Percentiles rank a stretch among this genome's conserved stretches.
Conservation (phyloP, 2,329 filamentous ascomycete genomes). For the Exutisphaerella laricina region DNA sequence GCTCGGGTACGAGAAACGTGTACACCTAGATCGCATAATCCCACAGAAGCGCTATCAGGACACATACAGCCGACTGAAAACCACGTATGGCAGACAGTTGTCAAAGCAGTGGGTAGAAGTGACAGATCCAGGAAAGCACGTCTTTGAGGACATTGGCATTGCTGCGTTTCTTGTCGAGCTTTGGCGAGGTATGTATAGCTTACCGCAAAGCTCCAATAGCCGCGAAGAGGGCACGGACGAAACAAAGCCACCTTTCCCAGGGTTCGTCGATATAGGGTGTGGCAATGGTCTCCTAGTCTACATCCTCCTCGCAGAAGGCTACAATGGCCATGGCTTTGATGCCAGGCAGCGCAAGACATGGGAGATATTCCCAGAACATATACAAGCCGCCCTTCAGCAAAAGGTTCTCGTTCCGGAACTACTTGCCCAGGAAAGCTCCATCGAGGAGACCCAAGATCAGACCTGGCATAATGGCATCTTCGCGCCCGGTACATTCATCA, state of each 20-base stretch:
- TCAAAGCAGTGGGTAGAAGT: constrained; percentile 76
- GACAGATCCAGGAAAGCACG: constrained; percentile 84
- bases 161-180: constrained; percentile 89
- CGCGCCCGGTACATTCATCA: constrained; percentile 69
- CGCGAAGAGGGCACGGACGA: not conserved
- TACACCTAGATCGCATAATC: constrained; percentile 76
- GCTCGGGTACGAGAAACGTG: constrained; percentile 69
- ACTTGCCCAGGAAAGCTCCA: constrained; percentile 23
- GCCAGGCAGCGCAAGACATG: constrained; percentile 81
- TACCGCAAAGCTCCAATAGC: not conserved
- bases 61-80: constrained; percentile 74
- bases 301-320: constrained; percentile 75
- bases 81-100: constrained; percentile 66
- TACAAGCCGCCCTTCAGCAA: constrained; percentile 51
- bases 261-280: constrained; percentile 94
- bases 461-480: constrained; percentile 59
- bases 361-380: constrained; percentile 57
- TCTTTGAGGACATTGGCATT: constrained; percentile 90
- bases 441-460: constrained; percentile 6
- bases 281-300: constrained; percentile 89
- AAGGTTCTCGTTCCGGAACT: constrained; percentile 55
- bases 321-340: constrained; percentile 84
- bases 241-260: constrained; percentile 55
- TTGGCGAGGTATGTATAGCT: constrained; percentile 75
- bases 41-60: constrained; percentile 73